These are phyloP conservation scores for Blumeria graminis DNA, from an alignment of 2,329 filamentous ascomycete genomes.

Conservation along the genomic window DNA sequence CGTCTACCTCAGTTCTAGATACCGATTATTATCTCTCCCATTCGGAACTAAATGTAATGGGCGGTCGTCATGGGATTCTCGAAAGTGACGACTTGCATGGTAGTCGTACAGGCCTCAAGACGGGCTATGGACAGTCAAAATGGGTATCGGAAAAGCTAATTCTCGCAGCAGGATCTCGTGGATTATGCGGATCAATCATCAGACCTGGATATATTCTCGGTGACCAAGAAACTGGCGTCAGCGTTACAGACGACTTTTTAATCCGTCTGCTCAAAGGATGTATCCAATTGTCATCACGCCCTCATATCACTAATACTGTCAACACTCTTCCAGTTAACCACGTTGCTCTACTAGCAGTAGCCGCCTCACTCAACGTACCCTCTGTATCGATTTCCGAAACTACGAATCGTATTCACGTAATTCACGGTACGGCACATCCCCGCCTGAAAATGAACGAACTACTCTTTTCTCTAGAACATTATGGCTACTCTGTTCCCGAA, in stretches of 20 bases:
- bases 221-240: constrained; percentile 42
- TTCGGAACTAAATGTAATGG: constrained; percentile 31
- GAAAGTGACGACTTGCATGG: constrained; percentile 62
- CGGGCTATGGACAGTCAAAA: constrained; percentile 79
- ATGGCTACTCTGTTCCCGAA: constrained; percentile 46
- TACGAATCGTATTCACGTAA: constrained; percentile 24
- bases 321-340: constrained; percentile 77
- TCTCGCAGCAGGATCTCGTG: constrained; percentile 53
- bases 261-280: constrained; percentile 73
- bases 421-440: constrained; percentile 60
- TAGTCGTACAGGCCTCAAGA: constrained; percentile 51
- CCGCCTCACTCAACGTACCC: constrained; percentile 19
- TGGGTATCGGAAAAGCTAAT: constrained; percentile 52
- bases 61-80: constrained; percentile 11
- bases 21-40: constrained; percentile 61
- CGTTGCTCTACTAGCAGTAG: constrained; percentile 58
- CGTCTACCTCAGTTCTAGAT: constrained; percentile 63
- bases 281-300: constrained; percentile 49
- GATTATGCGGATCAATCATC: constrained; percentile 51
- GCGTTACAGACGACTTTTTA: constrained; percentile 73
- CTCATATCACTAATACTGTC: constrained; percentile 62
- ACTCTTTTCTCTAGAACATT: constrained; percentile 42
- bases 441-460: constrained; percentile 57
- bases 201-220: constrained; percentile 73
- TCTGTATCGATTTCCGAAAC: constrained; percentile 22